phyloP scores from a whole-genome alignment of 2,329 filamentous ascomycete genomes.

The Exophiala spinifera region DNA sequence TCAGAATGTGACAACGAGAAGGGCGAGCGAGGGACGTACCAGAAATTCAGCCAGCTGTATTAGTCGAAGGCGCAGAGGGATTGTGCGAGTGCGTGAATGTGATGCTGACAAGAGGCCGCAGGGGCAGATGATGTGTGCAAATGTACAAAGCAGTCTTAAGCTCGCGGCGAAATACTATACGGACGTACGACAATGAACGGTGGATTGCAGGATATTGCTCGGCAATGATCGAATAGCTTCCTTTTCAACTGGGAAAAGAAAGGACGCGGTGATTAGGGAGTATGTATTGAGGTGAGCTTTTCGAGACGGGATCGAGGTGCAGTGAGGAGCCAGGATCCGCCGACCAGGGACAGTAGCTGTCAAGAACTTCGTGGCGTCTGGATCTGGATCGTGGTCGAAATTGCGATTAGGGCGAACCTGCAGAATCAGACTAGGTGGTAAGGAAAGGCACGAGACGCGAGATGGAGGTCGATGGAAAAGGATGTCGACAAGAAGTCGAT shows the following conservation, averaged over 20 bases:
- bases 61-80: conserved; percentile 10
- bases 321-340: conserved; percentile 1
- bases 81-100: background rate
- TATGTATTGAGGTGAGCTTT: conserved; percentile 9
- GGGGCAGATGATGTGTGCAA: conserved; percentile 9
- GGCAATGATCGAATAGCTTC: conserved; percentile 23
- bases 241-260: background rate
- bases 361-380: conserved; percentile 2
- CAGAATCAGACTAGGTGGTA: conserved; percentile 4
- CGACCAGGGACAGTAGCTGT: background rate
- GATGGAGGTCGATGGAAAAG: background rate
- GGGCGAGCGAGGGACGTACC: conserved; percentile 7
- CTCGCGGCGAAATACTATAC: conserved; percentile 2
- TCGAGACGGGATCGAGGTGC: background rate
- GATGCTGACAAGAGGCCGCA: conserved; percentile 4
- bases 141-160: conserved; percentile 18
- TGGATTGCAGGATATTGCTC: conserved; percentile 21
- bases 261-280: conserved; percentile 21
- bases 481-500: conserved; percentile 11
- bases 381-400: conserved; percentile 3
- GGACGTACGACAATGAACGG: conserved; percentile 16
- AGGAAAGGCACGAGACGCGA: conserved; percentile 18
- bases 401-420: conserved; percentile 18
- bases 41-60: conserved; percentile 25
- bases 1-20: conserved; percentile 2